Evolutionary conservation across 108 stramenopile species (phyloP), one percentile per base, ranked within the genome.

Genomic region (Craspedostauros australis): DNA sequence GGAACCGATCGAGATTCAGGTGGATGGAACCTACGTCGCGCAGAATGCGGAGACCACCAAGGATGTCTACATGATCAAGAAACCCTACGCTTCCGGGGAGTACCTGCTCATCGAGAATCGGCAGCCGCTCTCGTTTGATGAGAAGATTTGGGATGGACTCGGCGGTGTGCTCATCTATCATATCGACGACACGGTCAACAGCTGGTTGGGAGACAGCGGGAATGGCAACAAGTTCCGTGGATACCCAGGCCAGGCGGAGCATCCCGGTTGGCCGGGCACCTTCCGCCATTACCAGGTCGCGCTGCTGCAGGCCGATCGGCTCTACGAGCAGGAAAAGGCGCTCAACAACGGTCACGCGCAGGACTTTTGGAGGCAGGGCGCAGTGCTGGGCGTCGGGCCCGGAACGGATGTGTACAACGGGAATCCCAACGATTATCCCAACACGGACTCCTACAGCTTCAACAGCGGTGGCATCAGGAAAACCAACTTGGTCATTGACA

Each of bases 31-130:
- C 8, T 76, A 71, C 41, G 48, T 50, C 22, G 15, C 77, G 1
- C 57, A 54, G 22, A 50, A 70, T n/a, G 64, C 76, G 21, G 74
- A 66, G 45, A 15, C 61, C 16, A 50, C 48, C 54, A 54, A 57
- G 8, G 53, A 72, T 12, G 62, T 57, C 6, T 87, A 80, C 54
- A 64, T 30, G 3, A 72, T 87, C 33, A 23, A 48, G 2, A 34
- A 41, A 3, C 70, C 70, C 20, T 87, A 56, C 50, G 44, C 54
- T 15, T 15, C 32, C 1, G 49, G 57, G 14, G 86, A 87, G 51
- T 87, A 87, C 37, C 50, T 87, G 28, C 34, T 87, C 16, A 80
- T 87, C 51, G 86, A 87, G 57, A 87, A 87, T 54, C 62, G 81
- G 28, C 81, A 87, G 50, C 73, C 76, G 28, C 43, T 68, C 22